Percentiles rank a stretch among this genome's conserved stretches.
phyloP scores from a whole-genome alignment of 2,329 filamentous ascomycete genomes.

The Spiromastix sp. region DNA sequence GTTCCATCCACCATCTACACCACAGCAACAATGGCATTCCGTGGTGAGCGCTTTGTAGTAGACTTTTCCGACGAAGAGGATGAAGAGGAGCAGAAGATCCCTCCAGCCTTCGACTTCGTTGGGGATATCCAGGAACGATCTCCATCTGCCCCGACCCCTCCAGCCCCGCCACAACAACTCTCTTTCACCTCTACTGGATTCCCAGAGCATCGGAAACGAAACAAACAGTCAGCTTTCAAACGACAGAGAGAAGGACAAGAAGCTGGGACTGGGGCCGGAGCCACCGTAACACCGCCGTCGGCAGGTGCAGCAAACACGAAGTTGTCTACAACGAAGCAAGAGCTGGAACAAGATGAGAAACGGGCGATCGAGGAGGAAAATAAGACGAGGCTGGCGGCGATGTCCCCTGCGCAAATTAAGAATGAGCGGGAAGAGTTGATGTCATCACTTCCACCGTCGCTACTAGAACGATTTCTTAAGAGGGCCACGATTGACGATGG shows the following conservation, averaged over 20 bases:
- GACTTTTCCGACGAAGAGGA: slow-evolving; percentile 47
- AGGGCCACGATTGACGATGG: slow-evolving; percentile 66
- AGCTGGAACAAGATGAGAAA: slow-evolving; percentile 49
- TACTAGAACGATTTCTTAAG: slow-evolving; percentile 67
- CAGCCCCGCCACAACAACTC: slow-evolving; percentile 42
- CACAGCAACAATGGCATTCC: slow-evolving; percentile 36
- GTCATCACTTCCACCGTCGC: slow-evolving; percentile 59
- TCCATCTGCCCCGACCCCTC: slow-evolving; percentile 30
- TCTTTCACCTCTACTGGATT: slow-evolving; percentile 64
- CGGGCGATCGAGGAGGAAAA: slow-evolving; percentile 76
- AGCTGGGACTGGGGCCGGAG: slow-evolving; percentile 6
- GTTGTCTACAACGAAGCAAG: slow-evolving; percentile 9
- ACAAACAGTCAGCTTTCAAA: slow-evolving; percentile 67
- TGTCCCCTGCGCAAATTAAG: slow-evolving; percentile 75
- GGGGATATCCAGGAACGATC: slow-evolving; percentile 73
- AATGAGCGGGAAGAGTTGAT: slow-evolving; percentile 73
- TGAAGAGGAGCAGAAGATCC: slow-evolving; percentile 27
- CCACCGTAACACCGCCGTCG: slow-evolving; percentile 10
- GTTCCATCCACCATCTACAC: too few relatives aligned
- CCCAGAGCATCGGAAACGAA: slow-evolving; percentile 75
- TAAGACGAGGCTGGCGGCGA: slow-evolving; percentile 56
- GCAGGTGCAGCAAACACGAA: neutral
- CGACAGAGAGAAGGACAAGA: slow-evolving; percentile 43
- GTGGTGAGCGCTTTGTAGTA: slow-evolving; percentile 51
- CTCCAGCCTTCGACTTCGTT: slow-evolving; percentile 38